phyloP scores from a whole-genome alignment of 768 basidiomycete genomes.

The Boletellus ananas region DNA sequence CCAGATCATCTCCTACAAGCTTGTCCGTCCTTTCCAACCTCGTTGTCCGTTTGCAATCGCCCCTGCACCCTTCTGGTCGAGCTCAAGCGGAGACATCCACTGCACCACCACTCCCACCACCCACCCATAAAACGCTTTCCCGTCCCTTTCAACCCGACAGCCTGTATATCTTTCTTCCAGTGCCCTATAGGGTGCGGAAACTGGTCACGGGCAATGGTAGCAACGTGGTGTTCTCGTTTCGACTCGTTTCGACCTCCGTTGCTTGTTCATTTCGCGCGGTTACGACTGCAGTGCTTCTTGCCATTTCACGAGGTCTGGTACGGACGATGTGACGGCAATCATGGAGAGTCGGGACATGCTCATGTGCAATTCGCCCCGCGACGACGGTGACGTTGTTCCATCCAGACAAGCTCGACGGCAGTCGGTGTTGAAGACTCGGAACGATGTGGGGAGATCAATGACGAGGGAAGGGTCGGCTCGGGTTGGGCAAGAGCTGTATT shows the following conservation, averaged over 20 bases:
- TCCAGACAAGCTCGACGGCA: background rate
- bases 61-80: background rate
- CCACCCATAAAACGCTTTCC: background rate
- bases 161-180: background rate
- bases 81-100: background rate
- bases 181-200: background rate
- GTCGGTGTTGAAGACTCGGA: background rate
- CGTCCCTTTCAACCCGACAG: background rate
- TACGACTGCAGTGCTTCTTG: background rate
- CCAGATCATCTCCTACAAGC: background rate
- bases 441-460: background rate
- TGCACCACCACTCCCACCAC: background rate
- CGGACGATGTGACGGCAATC: background rate
- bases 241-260: background rate
- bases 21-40: background rate
- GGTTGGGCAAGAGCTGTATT: background rate
- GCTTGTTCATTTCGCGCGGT: background rate
- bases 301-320: background rate
- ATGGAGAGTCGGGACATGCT: background rate
- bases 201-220: background rate
- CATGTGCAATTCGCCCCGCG: background rate
- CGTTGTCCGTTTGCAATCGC: background rate
- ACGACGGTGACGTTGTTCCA: background rate
- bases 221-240: background rate
- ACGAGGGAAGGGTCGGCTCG: background rate